phyloP scores from a whole-genome alignment of 352 stramenopile genomes.

The Phytophthora cryptogea region DNA sequence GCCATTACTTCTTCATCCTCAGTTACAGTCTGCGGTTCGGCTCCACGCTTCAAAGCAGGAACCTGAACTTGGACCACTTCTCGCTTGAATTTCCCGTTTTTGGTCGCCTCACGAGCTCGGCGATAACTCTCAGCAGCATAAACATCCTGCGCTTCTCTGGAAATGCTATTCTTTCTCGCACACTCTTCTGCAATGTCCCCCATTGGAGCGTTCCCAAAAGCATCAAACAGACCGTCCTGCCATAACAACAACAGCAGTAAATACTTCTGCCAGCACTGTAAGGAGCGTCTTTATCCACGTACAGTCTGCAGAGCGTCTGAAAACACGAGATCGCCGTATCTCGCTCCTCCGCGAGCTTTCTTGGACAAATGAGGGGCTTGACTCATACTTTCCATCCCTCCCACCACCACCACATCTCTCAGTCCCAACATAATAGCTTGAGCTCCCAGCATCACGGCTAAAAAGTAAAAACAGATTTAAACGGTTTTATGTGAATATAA shows the following conservation, averaged over 20 bases:
- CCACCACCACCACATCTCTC: constrained; percentile 85
- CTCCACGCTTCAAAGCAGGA: constrained; percentile 41
- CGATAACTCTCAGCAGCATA: constrained; percentile 93
- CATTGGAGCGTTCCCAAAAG: constrained; percentile 95
- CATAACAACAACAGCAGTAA: constrained; percentile 11
- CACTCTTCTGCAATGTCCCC: constrained; percentile 94
- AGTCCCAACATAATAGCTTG: constrained; percentile 89
- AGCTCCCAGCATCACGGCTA: constrained; percentile 79
- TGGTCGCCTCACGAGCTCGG: constrained; percentile 62
- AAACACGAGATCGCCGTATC: constrained; percentile 88
- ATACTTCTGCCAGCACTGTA: too few species aligned
- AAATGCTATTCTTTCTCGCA: constrained; percentile 80
- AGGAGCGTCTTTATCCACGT: not conserved
- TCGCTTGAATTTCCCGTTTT: constrained; percentile 67
- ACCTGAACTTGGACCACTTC: constrained; percentile 90
- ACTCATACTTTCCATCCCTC: constrained; percentile 96
- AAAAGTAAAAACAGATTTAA: not conserved
- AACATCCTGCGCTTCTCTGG: constrained; percentile 92
- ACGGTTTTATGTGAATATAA: not conserved
- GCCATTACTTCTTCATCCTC: constrained; percentile 92
- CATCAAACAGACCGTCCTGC: constrained; percentile 94
- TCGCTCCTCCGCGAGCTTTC: constrained; percentile 71
- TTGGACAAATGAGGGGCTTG: constrained; percentile 93
- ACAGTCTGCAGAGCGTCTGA: constrained; percentile 86
- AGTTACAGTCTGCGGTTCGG: constrained; percentile 26